A percentile compares a stretch with the other conserved stretches of the same genome.
These are phyloP conservation scores for Meredithiella fracta DNA, from an alignment of 2,329 filamentous ascomycete genomes.

Conservation along the genomic window DNA sequence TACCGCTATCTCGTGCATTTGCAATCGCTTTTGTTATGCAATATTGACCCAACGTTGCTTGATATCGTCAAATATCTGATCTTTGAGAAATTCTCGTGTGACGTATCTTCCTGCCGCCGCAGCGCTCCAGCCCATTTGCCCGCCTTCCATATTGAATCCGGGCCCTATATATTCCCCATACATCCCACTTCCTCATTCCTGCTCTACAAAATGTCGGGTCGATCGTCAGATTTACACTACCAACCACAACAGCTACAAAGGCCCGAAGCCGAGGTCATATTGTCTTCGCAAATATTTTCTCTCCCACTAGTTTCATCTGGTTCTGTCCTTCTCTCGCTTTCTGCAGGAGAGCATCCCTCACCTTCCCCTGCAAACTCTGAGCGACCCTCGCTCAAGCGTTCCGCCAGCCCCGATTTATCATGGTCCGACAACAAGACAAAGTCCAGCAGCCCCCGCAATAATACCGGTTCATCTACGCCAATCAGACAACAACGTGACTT, in stretches of 20 bases:
- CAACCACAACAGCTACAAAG: neutral
- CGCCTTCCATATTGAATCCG: no score
- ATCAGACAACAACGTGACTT: conserved; percentile 5
- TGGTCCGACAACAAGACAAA: conserved; percentile 8
- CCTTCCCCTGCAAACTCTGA: conserved; percentile 6
- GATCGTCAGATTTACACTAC: neutral
- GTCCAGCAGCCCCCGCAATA: conserved; percentile 1
- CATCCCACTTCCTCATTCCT: neutral
- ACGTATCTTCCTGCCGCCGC: neutral
- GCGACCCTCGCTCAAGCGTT: conserved; percentile 7
- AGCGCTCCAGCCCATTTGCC: neutral
- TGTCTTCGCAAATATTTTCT: neutral
- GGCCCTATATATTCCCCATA: no score
- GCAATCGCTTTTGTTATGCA: neutral
- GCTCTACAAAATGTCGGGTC: neutral
- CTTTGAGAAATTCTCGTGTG: neutral
- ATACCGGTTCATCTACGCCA: neutral
- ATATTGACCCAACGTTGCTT: neutral
- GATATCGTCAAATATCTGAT: neutral
- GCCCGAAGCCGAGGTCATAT: neutral
- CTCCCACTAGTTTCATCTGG: neutral
- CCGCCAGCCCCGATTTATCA: conserved; percentile 5
- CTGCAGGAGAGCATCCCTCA: neutral
- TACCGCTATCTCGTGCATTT: neutral
- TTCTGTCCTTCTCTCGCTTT: neutral